Evolutionary conservation across 192 early-diverging fungal genomes (phyloP), one percentile per base, ranked within the genome.

Genomic region (Funneliformis geosporum): DNA sequence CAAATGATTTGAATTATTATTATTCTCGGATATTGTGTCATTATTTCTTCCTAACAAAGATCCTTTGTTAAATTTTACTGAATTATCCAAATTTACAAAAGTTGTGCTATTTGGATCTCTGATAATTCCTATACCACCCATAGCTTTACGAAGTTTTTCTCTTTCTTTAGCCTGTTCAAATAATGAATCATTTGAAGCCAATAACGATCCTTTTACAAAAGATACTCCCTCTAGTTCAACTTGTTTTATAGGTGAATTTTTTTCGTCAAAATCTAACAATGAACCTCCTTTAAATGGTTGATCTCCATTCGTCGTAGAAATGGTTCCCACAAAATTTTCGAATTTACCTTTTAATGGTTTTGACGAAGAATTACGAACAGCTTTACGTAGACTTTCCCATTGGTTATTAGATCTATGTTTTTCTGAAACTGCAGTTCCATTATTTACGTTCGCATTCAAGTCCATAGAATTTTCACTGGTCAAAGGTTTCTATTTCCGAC

Each of bases 151-250:
- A 11, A 38, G 21, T 78, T 78, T 68, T 68, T 68, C 65, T 47
- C 60, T 25, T 78, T 78, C 76, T 78, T 68, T 78, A 33, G n/a
- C 43, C 33, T 67, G 14, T 50, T 78, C 76, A 65, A 68, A 39
- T 28, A 78, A 67, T 25, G 23, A 27, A 12, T 78, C 76, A 44
- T 12, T 78, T 47, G 76, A 47, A 67, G 62, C 76, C 25, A 78
- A 55, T 8, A 78, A 18, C 10, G 76, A 78, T 42, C 76, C 76
- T 78, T 78, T 62, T 6, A 7, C 18, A 46, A 65, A 78, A 16
- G 59, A 11, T 28, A 27, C 9, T 4, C 46, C 6, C 50, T 78
- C 76, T n/a, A 11, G 7, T 78, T 78, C 76, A 50, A 38, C 65
- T 67, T 14, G 61, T 55, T 78, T 66, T 40, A 44, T 8, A 12